phyloP scores from a whole-genome alignment of 768 basidiomycete genomes.

The Boletus rubroflammeus region DNA sequence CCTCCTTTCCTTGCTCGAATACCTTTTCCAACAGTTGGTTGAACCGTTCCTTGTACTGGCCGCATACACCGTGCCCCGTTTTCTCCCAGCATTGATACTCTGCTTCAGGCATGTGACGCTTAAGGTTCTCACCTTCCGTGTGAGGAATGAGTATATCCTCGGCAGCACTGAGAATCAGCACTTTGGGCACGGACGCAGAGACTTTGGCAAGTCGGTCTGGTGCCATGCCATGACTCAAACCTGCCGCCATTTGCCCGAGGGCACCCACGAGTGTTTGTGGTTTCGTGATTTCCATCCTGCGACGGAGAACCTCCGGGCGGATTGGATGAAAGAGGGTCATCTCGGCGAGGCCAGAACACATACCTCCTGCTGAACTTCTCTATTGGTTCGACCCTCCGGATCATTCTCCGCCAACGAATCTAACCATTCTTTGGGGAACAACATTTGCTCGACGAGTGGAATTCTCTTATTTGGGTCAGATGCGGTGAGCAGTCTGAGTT shows the following conservation, averaged over 20 bases:
- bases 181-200: conserved; percentile 57
- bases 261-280: conserved; percentile 59
- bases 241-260: conserved; percentile 72
- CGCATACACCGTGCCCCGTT: conserved; percentile 61
- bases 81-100: conserved; percentile 54
- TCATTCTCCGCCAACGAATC: conserved; percentile 50
- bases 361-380: conserved; percentile 56
- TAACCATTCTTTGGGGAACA: conserved; percentile 65
- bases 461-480: conserved; percentile 46
- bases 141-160: conserved; percentile 57
- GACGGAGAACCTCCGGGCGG: conserved; percentile 39
- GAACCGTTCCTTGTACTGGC: conserved; percentile 48
- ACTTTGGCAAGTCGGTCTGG: conserved; percentile 47
- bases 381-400: conserved; percentile 57
- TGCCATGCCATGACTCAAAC: conserved; percentile 56
- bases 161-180: conserved; percentile 65
- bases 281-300: conserved; percentile 48
- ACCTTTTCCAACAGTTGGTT: conserved; percentile 55
- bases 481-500: conserved; percentile 32
- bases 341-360: conserved; percentile 2
- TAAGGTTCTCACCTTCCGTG: conserved; percentile 48
- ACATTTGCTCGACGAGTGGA: conserved; percentile 49
- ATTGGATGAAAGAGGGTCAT: background rate
- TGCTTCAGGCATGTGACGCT: conserved; percentile 55
- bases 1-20: conserved; percentile 47